Percentiles rank a stretch among this genome's conserved stretches.
These are phyloP conservation scores for Alnus glutinosa DNA, from an alignment of 306 rosid species.

Conservation along the genomic window DNA sequence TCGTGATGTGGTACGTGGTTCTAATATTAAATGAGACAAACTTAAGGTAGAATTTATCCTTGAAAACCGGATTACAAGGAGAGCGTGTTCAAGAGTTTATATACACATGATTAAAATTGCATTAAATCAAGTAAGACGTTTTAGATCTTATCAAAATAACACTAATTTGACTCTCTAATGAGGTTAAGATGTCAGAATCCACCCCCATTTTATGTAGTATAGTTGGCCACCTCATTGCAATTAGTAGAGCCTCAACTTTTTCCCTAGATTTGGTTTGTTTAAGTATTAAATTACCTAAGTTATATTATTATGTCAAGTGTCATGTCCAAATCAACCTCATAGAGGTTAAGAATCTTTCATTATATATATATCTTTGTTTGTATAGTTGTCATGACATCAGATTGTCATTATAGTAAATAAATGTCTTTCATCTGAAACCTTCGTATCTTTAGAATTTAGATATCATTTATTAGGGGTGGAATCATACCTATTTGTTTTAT, in stretches of 20 bases:
- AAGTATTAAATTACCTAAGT: neutral
- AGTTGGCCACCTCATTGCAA: slow-evolving; percentile 24
- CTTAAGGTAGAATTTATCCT: too few relatives aligned
- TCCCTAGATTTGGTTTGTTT: neutral
- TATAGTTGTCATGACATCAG: neutral
- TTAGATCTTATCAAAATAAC: too few relatives aligned
- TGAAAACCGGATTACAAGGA: too few relatives aligned
- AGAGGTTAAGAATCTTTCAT: slow-evolving; percentile 8
- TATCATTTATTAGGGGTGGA: neutral
- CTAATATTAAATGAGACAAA: too few relatives aligned
- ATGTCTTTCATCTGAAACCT: neutral
- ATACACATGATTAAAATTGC: too few relatives aligned
- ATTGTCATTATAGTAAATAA: neutral
- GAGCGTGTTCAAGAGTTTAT: too few relatives aligned
- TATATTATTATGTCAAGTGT: neutral
- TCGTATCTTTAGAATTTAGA: neutral
- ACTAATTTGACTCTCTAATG: neutral
- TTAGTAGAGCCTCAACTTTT: neutral
- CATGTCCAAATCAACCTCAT: slow-evolving; percentile 26
- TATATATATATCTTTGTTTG: neutral
- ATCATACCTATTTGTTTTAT: neutral
- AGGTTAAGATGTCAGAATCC: slow-evolving; percentile 34
- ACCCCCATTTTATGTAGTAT: slow-evolving; percentile 1
- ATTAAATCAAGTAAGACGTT: too few relatives aligned
- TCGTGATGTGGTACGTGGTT: too few relatives aligned